Base-by-base conservation (phyloP, 495 filamentous ascomycete genomes). In the Xylaria grammica region DNA sequence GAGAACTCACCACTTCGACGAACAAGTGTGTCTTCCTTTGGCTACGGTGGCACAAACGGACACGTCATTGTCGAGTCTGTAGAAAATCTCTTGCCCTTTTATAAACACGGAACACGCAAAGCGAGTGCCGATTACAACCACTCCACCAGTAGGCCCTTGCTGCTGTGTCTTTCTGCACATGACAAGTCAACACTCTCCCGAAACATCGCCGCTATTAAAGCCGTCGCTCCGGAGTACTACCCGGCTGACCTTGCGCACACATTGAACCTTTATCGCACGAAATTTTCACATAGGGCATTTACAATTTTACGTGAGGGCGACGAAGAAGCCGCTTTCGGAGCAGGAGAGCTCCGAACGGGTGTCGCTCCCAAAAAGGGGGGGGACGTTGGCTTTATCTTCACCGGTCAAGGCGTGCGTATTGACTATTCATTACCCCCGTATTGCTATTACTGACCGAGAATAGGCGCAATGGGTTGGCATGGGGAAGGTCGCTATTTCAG, bases 391-490 rank as follows among this genome's bases (percentile, higher is more conserved):
- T 73, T 73, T 20, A 20, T 70, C 11, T 70, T 73, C 40, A 73
- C 82, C 0, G 81, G 82, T 5, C 83, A 85, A 61, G 83, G 80
- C 3, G 79, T 66, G 61, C 44, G 63, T 55, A 32, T 24, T 40
- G 22, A 15, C 17, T 19, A 45, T 29, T 5, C 34, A 19, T 29
- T 46, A 29, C 44, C 17, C 7, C 11, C 17, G 32, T 44, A 42
- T 15, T 19, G 29, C 56, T 53, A 55, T 53, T 40, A 30, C 29
- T 40, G 3, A 26, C 26, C 34, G 32, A 32, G 10, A 38, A 44
- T 19, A 66, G 64, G 65, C 80, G 1, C 84, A 86, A 55, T 86
- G 82, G 81, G 63, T 75, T 6, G 60, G 65, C 0, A 85, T 85
- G 81, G 79, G 77, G 17, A 63, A 61, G 7, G 64, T 74, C 4